Conservation (phyloP, 1,139 yeast genomes). For the Sugiyamaella japonica region DNA sequence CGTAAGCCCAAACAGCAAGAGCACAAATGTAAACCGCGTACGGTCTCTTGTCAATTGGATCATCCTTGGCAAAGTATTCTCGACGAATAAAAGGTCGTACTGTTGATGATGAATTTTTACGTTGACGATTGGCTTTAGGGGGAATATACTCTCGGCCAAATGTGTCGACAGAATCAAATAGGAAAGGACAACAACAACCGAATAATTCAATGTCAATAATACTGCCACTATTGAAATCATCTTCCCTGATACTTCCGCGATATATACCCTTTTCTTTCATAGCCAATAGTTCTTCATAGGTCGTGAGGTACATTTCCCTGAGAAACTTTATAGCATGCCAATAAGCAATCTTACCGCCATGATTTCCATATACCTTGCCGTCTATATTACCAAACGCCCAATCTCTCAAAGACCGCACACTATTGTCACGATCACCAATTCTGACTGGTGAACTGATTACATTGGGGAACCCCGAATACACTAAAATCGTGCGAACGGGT, state of each 20-base stretch:
- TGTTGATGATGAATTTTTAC: constrained; percentile 2
- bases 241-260: constrained; percentile 17
- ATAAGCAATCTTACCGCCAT: constrained; percentile 29
- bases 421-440: constrained; percentile 24
- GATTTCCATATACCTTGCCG: constrained; percentile 20
- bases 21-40: constrained; percentile 55
- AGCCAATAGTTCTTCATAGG: constrained; percentile 21
- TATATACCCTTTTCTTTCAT: constrained; percentile 16
- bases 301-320: constrained; percentile 32
- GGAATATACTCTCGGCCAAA: constrained; percentile 12
- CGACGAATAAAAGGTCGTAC: constrained; percentile 12
- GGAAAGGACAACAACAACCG: constrained; percentile 23
- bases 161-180: constrained; percentile 4
- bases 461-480: constrained; percentile 79
- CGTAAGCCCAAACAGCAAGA: constrained; percentile 59
- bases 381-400: constrained; percentile 24
- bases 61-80: constrained; percentile 50
- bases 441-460: constrained; percentile 53
- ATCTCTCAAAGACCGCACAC: constrained; percentile 24
- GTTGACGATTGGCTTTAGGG: background rate
- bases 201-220: constrained; percentile 20
- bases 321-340: constrained; percentile 35
- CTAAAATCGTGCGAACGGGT: constrained; percentile 68
- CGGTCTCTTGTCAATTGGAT: constrained; percentile 56
- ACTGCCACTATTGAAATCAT: constrained; percentile 19